Conservation (phyloP, 2,329 filamentous ascomycete genomes). For the Cadophora malorum region DNA sequence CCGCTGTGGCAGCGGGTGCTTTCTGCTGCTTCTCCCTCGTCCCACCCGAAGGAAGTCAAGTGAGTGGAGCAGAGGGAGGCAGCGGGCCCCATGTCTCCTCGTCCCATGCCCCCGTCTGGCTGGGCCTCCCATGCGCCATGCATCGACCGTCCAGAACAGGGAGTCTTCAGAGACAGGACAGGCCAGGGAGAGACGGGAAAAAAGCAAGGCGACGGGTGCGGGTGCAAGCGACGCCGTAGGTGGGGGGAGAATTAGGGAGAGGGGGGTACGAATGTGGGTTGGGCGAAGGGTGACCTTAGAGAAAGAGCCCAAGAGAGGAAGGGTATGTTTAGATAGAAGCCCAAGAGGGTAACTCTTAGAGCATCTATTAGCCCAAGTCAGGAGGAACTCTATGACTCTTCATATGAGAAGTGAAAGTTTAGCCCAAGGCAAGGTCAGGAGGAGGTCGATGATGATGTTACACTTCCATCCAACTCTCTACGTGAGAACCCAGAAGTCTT, state of each 20-base stretch:
- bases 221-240: constrained; percentile 13
- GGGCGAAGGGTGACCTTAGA: constrained; percentile 16
- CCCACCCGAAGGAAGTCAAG: constrained; percentile 31
- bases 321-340: constrained; percentile 6
- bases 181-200: constrained; percentile 21
- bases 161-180: constrained; percentile 20
- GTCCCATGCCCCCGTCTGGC: constrained; percentile 24
- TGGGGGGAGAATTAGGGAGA: not conserved
- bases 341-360: constrained; percentile 3
- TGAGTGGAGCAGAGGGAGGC: constrained; percentile 55
- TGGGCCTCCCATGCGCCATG: constrained; percentile 28
- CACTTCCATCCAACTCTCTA: not conserved
- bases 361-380: not conserved
- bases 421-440: constrained; percentile 3
- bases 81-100: constrained; percentile 7
- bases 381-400: not conserved
- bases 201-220: constrained; percentile 39
- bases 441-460: constrained; percentile 6
- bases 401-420: constrained; percentile 8
- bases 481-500: not conserved
- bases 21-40: constrained; percentile 13
- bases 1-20: constrained; percentile 24
- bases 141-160: constrained; percentile 26
- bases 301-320: constrained; percentile 6
- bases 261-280: constrained; percentile 3